Percentiles rank a stretch among this genome's conserved stretches.
These are phyloP conservation scores for Neoboletus brunneissimus DNA, from an alignment of 768 basidiomycete species.

Conservation along the genomic window DNA sequence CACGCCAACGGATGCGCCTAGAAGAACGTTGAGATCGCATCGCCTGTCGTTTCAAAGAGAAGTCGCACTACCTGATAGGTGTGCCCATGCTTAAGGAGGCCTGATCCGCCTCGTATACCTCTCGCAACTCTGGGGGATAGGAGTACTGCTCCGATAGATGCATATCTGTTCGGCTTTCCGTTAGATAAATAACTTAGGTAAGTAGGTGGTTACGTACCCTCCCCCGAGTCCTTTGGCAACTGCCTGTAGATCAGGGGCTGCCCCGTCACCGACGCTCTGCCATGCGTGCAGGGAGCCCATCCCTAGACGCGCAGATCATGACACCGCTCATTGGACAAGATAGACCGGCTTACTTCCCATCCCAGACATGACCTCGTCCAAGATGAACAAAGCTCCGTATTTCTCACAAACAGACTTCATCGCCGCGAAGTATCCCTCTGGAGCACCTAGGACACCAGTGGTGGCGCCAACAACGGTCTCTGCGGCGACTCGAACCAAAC, in stretches of 20 bases:
- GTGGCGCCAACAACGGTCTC: constrained; percentile 89
- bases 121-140: constrained; percentile 69
- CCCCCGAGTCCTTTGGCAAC: constrained; percentile 89
- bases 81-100: constrained; percentile 81
- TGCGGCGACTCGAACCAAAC: constrained; percentile 55
- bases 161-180: constrained; percentile 51
- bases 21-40: constrained; percentile 4
- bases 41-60: not conserved
- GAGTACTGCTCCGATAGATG: constrained; percentile 77
- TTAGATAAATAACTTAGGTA: constrained; percentile 1
- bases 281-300: constrained; percentile 88
- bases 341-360: constrained; percentile 68
- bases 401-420: constrained; percentile 83
- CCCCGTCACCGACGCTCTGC: constrained; percentile 79
- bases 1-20: constrained; percentile 75
- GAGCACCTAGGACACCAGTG: constrained; percentile 70
- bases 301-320: constrained; percentile 39
- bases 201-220: constrained; percentile 49
- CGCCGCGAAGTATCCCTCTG: constrained; percentile 82
- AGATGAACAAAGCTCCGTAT: constrained; percentile 68
- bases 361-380: constrained; percentile 92
- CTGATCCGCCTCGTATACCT: constrained; percentile 65
- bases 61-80: constrained; percentile 63
- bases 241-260: constrained; percentile 80
- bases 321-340: not conserved